Percentiles rank a stretch among this genome's conserved stretches.
phyloP scores from a whole-genome alignment of 352 stramenopile species.

The Phytophthora hibernalis region DNA sequence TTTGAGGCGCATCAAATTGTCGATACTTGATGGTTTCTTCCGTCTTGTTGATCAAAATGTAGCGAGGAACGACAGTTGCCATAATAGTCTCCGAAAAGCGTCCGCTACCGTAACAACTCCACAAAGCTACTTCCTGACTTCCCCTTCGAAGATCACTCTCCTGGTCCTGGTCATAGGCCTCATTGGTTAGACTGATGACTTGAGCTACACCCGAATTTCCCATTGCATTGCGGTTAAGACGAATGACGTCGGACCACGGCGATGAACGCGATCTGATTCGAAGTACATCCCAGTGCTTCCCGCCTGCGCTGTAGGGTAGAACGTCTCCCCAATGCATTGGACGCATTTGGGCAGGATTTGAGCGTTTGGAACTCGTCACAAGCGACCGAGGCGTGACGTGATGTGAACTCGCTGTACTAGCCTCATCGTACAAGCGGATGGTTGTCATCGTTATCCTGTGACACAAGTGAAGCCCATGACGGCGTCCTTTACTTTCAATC shows the following conservation, averaged over 20 bases:
- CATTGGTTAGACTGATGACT: conserved; percentile 85
- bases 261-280: conserved; percentile 79
- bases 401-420: conserved; percentile 84
- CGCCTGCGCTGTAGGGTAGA: conserved; percentile 73
- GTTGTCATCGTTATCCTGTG: conserved; percentile 90
- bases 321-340: conserved; percentile 85
- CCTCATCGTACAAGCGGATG: conserved; percentile 89
- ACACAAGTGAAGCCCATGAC: conserved; percentile 83
- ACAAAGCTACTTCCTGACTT: conserved; percentile 84
- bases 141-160: conserved; percentile 69
- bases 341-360: conserved; percentile 81
- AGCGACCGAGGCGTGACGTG: conserved; percentile 82
- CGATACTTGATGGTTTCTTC: conserved; percentile 87
- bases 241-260: conserved; percentile 86
- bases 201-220: conserved; percentile 89
- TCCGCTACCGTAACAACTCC: conserved; percentile 85
- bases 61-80: conserved; percentile 84
- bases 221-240: conserved; percentile 89
- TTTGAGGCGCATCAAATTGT: conserved; percentile 79
- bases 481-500: conserved; percentile 67
- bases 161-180: conserved; percentile 64
- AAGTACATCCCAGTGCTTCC: conserved; percentile 87
- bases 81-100: conserved; percentile 89
- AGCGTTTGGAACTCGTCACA: conserved; percentile 72
- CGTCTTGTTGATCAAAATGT: conserved; percentile 91